These are phyloP conservation scores for Meyerozyma guilliermondii DNA, from an alignment of 1,139 yeast species.

Conservation along the genomic window DNA sequence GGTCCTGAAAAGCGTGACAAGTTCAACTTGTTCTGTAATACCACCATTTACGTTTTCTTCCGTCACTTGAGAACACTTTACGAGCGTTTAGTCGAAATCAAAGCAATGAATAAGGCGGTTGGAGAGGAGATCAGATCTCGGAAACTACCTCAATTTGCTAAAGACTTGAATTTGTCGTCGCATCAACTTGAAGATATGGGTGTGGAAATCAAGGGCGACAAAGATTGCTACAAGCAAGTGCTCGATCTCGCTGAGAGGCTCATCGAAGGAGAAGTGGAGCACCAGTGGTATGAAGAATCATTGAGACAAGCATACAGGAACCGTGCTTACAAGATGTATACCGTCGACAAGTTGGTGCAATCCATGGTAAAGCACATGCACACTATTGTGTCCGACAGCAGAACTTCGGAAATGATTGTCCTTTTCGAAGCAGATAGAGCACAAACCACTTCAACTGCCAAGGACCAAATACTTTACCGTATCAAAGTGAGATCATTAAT, in stretches of 20 bases:
- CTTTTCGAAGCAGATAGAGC: constrained; percentile 79
- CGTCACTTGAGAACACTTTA: constrained; percentile 81
- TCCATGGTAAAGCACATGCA: constrained; percentile 89
- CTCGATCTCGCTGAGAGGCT: constrained; percentile 66
- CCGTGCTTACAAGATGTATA: constrained; percentile 86
- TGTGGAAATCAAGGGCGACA: constrained; percentile 61
- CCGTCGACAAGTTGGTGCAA: constrained; percentile 89
- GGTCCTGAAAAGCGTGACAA: constrained; percentile 32
- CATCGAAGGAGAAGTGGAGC: constrained; percentile 89
- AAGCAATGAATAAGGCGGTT: constrained; percentile 59
- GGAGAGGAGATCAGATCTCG: constrained; percentile 66
- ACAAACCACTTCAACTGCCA: constrained; percentile 61
- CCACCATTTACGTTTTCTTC: constrained; percentile 87
- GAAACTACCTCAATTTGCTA: constrained; percentile 76
- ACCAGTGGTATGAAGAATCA: constrained; percentile 93
- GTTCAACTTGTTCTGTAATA: constrained; percentile 82
- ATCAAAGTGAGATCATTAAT: constrained; percentile 80
- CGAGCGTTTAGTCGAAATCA: constrained; percentile 74
- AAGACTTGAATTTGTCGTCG: constrained; percentile 76
- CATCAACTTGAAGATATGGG: constrained; percentile 81
- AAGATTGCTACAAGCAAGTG: constrained; percentile 72
- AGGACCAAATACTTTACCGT: constrained; percentile 85
- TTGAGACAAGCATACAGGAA: constrained; percentile 93
- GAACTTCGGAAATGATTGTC: constrained; percentile 74
- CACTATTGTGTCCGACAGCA: constrained; percentile 69